These are phyloP conservation scores for Globisporangium acanthophoron DNA, from an alignment of 352 stramenopile genomes.

Conservation along the genomic window DNA sequence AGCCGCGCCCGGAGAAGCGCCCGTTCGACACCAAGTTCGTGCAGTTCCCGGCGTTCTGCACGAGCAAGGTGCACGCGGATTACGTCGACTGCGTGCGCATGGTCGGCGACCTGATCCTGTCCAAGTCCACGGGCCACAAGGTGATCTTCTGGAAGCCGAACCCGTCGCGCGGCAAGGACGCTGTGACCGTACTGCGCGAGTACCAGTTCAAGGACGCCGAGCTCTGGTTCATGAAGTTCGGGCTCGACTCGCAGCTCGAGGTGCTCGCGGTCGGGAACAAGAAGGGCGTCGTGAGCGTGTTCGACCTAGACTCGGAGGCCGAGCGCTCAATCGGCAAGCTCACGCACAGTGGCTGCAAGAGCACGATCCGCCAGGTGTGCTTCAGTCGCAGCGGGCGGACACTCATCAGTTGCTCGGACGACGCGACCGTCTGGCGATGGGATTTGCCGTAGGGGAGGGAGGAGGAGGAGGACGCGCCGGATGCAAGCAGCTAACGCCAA, in stretches of 20 bases:
- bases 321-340: constrained; percentile 70
- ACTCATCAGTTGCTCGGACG: constrained; percentile 69
- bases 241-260: constrained; percentile 65
- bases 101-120: constrained; percentile 71
- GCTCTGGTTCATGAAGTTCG: constrained; percentile 88
- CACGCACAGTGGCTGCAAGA: constrained; percentile 70
- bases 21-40: constrained; percentile 82
- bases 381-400: constrained; percentile 70
- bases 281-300: constrained; percentile 74
- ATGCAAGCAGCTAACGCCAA: neutral
- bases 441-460: constrained; percentile 33
- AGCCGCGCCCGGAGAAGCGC: constrained; percentile 47
- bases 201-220: constrained; percentile 81
- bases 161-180: constrained; percentile 69
- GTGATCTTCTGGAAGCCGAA: constrained; percentile 92
- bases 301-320: constrained; percentile 67
- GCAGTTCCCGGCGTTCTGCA: constrained; percentile 91
- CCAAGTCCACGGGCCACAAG: constrained; percentile 83
- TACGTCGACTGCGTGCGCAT: constrained; percentile 89
- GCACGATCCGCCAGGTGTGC: constrained; percentile 70
- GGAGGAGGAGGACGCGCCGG: neutral
- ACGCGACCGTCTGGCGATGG: constrained; percentile 71
- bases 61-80: constrained; percentile 88
- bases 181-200: constrained; percentile 74
- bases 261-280: constrained; percentile 80